Conservation (phyloP, 257 asterid species). For the Handroanthus guayacan region DNA sequence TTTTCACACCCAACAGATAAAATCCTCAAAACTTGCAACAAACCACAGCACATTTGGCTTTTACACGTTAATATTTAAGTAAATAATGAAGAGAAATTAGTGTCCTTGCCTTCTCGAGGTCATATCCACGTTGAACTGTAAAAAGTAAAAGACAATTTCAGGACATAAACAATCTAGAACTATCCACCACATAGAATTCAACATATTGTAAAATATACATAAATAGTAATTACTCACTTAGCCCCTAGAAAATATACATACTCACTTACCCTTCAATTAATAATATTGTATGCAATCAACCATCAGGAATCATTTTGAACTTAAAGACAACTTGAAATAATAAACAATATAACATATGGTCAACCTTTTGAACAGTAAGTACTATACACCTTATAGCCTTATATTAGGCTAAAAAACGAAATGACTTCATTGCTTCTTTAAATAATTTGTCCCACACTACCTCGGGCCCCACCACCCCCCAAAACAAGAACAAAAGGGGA, state of each 20-base stretch:
- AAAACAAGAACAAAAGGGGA: background rate
- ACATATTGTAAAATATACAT: background rate
- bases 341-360: background rate
- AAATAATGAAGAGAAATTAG: slow-evolving; percentile 23
- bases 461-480: background rate
- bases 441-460: too few species aligned
- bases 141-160: slow-evolving; percentile 40
- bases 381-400: background rate
- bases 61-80: background rate
- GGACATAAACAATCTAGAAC: slow-evolving; percentile 35
- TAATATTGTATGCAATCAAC: background rate
- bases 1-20: background rate
- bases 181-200: slow-evolving; percentile 32
- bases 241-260: slow-evolving; percentile 12
- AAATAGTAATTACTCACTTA: background rate
- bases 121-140: slow-evolving; percentile 90
- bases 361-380: slow-evolving; percentile 1
- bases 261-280: background rate
- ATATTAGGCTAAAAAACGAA: background rate
- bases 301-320: background rate
- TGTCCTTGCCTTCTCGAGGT: slow-evolving; percentile 72
- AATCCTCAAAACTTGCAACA: background rate
- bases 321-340: background rate
- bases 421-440: background rate
- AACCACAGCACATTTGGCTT: slow-evolving; percentile 10